Evolutionary conservation across 257 asterid genomes (phyloP).

Genomic region (Nemophila menziesii): DNA sequence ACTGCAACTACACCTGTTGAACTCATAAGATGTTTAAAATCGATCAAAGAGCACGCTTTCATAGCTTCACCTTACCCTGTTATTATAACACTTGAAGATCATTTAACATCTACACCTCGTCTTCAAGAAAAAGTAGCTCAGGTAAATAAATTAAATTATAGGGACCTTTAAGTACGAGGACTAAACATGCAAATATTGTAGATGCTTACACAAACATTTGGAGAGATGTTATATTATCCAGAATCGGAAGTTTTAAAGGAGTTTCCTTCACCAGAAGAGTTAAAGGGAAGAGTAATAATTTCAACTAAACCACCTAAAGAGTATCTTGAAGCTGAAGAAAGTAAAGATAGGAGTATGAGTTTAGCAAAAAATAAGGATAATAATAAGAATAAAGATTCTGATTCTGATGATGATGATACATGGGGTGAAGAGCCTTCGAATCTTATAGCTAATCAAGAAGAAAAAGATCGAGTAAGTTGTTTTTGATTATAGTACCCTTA

Average conservation of each 20-base stretch:
- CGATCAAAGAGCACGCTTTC: slow-evolving; percentile 67
- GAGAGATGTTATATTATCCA: slow-evolving; percentile 59
- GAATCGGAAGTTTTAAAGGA: slow-evolving; percentile 54
- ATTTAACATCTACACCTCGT: slow-evolving; percentile 48
- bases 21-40: slow-evolving; percentile 54
- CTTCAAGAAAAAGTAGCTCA: slow-evolving; percentile 85
- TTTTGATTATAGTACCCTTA: no score
- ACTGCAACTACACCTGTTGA: slow-evolving; percentile 76
- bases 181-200: no score
- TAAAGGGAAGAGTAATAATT: slow-evolving; percentile 54
- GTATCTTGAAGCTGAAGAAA: slow-evolving; percentile 55
- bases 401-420: slow-evolving; percentile 56
- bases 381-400: no score
- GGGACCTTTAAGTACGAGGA: no score
- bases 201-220: slow-evolving; percentile 65
- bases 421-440: slow-evolving; percentile 79
- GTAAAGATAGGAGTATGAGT: slow-evolving; percentile 21
- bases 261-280: slow-evolving; percentile 73
- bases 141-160: no score
- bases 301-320: slow-evolving; percentile 93
- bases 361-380: slow-evolving; percentile 34
- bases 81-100: slow-evolving; percentile 77
- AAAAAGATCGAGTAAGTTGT: slow-evolving; percentile 33
- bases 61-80: slow-evolving; percentile 74
- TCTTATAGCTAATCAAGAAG: slow-evolving; percentile 39